phyloP scores from a whole-genome alignment of 2,329 filamentous ascomycete species.

The Coniochaeta prunicola region DNA sequence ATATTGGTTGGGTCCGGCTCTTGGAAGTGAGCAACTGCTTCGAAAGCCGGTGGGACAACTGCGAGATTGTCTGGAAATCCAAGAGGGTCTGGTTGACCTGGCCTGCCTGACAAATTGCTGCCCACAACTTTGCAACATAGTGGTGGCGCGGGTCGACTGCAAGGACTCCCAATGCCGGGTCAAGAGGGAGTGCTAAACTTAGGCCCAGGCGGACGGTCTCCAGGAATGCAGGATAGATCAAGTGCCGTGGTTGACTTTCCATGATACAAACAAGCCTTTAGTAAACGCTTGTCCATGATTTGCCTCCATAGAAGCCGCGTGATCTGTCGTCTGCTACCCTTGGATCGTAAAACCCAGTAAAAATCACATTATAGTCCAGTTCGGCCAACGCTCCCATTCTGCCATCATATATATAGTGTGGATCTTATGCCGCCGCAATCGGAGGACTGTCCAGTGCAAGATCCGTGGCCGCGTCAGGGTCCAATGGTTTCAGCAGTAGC shows the following conservation, averaged over 20 bases:
- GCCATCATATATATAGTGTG: neutral
- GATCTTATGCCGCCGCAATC: conserved; percentile 13
- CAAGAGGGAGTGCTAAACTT: neutral
- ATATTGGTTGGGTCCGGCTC: conserved; percentile 19
- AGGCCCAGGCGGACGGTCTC: neutral
- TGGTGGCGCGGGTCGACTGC: neutral
- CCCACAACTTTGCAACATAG: neutral
- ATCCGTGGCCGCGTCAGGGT: conserved; percentile 30
- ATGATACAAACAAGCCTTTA: neutral
- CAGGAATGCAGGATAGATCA: neutral
- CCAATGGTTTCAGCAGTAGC: conserved; percentile 60
- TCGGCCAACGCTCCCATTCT: neutral
- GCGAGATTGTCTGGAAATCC: neutral
- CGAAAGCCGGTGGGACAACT: conserved; percentile 12
- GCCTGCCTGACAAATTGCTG: neutral
- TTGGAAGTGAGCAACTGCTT: neutral
- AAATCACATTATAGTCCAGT: neutral
- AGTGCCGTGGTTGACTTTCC: neutral
- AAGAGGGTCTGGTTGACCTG: neutral
- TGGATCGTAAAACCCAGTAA: neutral
- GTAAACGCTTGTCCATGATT: neutral
- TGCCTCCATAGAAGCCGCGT: neutral
- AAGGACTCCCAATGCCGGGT: neutral
- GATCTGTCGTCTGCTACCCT: neutral
- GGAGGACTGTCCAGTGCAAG: conserved; percentile 20